phyloP scores from a whole-genome alignment of 1,284 basidiomycete genomes.

The Ganoderma lingzhi region DNA sequence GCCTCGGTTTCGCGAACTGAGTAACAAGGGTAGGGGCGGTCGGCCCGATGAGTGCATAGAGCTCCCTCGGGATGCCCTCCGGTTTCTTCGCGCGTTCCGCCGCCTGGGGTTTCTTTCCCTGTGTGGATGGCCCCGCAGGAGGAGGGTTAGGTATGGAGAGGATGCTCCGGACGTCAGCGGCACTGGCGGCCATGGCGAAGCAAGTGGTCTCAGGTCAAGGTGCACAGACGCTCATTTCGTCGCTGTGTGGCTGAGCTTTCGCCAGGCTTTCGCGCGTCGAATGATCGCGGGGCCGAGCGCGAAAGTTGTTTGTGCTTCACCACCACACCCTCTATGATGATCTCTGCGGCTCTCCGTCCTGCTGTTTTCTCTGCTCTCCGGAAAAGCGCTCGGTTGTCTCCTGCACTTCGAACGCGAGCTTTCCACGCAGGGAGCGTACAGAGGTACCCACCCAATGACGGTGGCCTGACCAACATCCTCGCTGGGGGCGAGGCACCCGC shows the following conservation, averaged over 20 bases:
- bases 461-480: conserved; percentile 71
- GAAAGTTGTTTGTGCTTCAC: not conserved
- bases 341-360: conserved; percentile 31
- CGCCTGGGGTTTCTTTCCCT: conserved; percentile 47
- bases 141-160: conserved; percentile 63
- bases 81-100: conserved; percentile 64
- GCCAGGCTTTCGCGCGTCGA: not conserved
- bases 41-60: conserved; percentile 94
- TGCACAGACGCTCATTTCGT: conserved; percentile 15
- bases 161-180: conserved; percentile 85
- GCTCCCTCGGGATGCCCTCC: conserved; percentile 92
- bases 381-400: conserved; percentile 11
- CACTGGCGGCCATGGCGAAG: conserved; percentile 53
- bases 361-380: conserved; percentile 24
- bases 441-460: conserved; percentile 24
- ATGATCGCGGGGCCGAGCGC: conserved; percentile 4
- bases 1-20: conserved; percentile 80
- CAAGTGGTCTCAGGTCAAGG: conserved; percentile 26
- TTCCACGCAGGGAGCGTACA: conserved; percentile 18
- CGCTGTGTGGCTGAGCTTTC: not conserved
- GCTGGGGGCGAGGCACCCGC: conserved; percentile 72
- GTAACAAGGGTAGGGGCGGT: conserved; percentile 86
- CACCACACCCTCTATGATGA: conserved; percentile 10
- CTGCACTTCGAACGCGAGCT: conserved; percentile 5
- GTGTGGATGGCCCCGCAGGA: conserved; percentile 50